Evolutionary conservation across 768 basidiomycete genomes (phyloP).

Genomic region (Calocybe indica): DNA sequence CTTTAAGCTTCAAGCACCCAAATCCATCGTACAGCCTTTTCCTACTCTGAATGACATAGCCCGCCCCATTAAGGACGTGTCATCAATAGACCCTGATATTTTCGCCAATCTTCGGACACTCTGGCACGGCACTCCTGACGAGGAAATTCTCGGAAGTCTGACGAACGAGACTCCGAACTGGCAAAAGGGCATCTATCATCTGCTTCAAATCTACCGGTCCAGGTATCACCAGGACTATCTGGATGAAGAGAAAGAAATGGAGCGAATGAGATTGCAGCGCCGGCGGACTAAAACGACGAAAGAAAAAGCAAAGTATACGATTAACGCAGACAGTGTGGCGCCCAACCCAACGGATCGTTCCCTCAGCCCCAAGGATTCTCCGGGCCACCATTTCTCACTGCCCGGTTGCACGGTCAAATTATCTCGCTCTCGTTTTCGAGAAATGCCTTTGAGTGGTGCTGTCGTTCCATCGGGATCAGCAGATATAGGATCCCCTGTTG

Average conservation of each 20-base stretch:
- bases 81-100: conserved; percentile 83
- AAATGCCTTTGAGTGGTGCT: too few relatives aligned
- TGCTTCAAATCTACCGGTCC: conserved; percentile 80
- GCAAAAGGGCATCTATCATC: conserved; percentile 94
- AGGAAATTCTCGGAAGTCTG: conserved; percentile 66
- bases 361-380: too few relatives aligned
- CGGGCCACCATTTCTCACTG: too few relatives aligned
- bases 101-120: conserved; percentile 85
- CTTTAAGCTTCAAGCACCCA: conserved; percentile 51
- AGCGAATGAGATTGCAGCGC: conserved; percentile 27
- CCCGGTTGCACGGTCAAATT: too few relatives aligned
- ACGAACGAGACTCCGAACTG: conserved; percentile 67
- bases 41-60: conserved; percentile 66
- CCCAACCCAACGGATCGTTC: too few relatives aligned
- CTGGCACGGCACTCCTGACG: conserved; percentile 81
- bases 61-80: conserved; percentile 52
- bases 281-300: conserved; percentile 26
- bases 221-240: conserved; percentile 70
- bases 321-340: conserved; percentile 6
- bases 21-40: conserved; percentile 32
- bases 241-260: conserved; percentile 53
- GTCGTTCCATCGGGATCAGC: too few relatives aligned
- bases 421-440: too few relatives aligned
- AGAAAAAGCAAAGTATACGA: conserved; percentile 11
- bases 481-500: too few relatives aligned